phyloP scores from a whole-genome alignment of 176 grass and related monocot genomes.

The Avena atlantica region DNA sequence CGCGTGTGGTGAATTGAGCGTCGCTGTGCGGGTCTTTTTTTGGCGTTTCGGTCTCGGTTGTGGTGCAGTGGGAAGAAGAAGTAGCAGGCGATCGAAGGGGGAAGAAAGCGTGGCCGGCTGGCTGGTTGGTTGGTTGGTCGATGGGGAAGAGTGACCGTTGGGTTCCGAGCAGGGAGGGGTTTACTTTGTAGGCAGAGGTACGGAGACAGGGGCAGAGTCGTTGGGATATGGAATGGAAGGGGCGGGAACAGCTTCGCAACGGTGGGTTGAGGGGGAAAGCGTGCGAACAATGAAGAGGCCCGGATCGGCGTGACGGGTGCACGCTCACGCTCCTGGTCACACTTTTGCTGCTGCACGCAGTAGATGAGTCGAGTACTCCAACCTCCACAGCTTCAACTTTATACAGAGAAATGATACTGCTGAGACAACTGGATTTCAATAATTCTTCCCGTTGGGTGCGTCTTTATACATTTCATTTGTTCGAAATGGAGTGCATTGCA shows the following conservation, averaged over 20 bases:
- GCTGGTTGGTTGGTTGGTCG: neutral
- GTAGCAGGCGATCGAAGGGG: neutral
- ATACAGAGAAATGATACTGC: neutral
- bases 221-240: constrained; percentile 3
- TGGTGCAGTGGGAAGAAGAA: neutral
- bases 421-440: no score
- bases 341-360: neutral
- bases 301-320: constrained; percentile 31
- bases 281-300: constrained; percentile 42
- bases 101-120: constrained; percentile 3
- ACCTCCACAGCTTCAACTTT: neutral
- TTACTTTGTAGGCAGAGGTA: neutral
- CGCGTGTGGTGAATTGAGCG: neutral
- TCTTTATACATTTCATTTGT: neutral
- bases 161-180: constrained; percentile 33
- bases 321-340: neutral
- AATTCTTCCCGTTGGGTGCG: neutral
- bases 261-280: constrained; percentile 25
- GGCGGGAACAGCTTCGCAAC: neutral
- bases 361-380: neutral
- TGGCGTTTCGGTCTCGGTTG: constrained; percentile 46
- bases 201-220: neutral
- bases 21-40: neutral
- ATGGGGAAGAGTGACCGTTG: constrained; percentile 52
- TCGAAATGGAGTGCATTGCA: neutral